A percentile compares a stretch with the other conserved stretches of the same genome.
These are phyloP conservation scores for Triticum dicoccoides DNA, from an alignment of 176 grass and related monocot genomes.

Conservation along the genomic window DNA sequence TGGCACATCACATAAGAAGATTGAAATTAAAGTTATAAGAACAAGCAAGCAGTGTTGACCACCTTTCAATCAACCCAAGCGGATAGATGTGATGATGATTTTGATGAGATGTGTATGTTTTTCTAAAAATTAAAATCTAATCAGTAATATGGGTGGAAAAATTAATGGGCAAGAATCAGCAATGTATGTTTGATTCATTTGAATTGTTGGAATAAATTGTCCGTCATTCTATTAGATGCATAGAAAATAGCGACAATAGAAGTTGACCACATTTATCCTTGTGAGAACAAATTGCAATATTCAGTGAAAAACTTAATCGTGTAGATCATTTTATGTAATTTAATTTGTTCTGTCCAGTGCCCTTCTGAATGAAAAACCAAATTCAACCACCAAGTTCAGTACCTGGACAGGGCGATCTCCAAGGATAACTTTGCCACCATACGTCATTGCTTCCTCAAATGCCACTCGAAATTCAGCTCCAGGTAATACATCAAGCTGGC, in stretches of 20 bases:
- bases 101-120: not conserved
- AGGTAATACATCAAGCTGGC: slow-evolving; percentile 83
- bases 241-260: not conserved
- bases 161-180: not conserved
- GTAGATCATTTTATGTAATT: not conserved
- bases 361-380: not conserved
- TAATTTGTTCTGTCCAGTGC: not conserved
- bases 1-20: not conserved
- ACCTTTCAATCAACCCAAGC: not conserved
- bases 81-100: not conserved
- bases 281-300: not conserved
- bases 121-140: slow-evolving; percentile 2
- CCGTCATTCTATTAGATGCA: not conserved
- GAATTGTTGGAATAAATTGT: not conserved
- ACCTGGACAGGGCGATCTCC: slow-evolving; percentile 96
- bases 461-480: slow-evolving; percentile 89
- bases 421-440: slow-evolving; percentile 84
- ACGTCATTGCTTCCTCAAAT: slow-evolving; percentile 88
- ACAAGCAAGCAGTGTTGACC: not conserved
- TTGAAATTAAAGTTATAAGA: not conserved
- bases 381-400: not conserved
- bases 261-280: not conserved
- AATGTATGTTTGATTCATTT: not conserved
- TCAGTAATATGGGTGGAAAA: not conserved
- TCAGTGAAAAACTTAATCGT: not conserved